These are phyloP conservation scores for Kwoniella dejecticola DNA, from an alignment of 768 basidiomycete species.

Conservation along the genomic window DNA sequence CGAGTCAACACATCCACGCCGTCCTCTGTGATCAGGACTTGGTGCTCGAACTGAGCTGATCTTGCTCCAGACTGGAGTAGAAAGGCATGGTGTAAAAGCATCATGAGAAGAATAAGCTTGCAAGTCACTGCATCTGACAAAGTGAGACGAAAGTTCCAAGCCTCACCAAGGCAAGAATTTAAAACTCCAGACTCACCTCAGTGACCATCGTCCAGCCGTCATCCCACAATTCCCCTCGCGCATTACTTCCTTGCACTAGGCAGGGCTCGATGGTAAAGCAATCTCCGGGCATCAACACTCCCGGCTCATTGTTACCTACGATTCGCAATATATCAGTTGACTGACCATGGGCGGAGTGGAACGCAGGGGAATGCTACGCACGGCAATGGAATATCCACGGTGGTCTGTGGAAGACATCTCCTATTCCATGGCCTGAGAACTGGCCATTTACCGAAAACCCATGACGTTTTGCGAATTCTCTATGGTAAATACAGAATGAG, in stretches of 20 bases:
- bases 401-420: slow-evolving; percentile 71
- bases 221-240: slow-evolving; percentile 74
- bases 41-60: slow-evolving; percentile 85
- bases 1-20: slow-evolving; percentile 66
- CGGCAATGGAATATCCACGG: slow-evolving; percentile 79
- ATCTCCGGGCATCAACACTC: slow-evolving; percentile 77
- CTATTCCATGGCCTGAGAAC: slow-evolving; percentile 87
- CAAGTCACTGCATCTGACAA: too few relatives aligned
- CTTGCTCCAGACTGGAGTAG: slow-evolving; percentile 82
- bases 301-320: slow-evolving; percentile 81
- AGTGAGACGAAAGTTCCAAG: neutral
- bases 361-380: too few relatives aligned
- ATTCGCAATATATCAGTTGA: neutral
- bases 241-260: slow-evolving; percentile 72
- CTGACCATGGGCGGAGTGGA: too few relatives aligned
- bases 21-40: slow-evolving; percentile 75
- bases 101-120: too few relatives aligned
- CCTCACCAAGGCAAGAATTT: neutral
- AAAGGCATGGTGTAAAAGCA: too few relatives aligned
- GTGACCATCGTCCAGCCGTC: slow-evolving; percentile 95
- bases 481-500: slow-evolving; percentile 5
- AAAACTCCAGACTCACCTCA: slow-evolving; percentile 62
- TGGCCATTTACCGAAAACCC: slow-evolving; percentile 69
- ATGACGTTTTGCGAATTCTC: slow-evolving; percentile 41
- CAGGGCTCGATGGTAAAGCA: slow-evolving; percentile 92